Evolutionary conservation across 129 eudicot species (phyloP), one percentile per base, ranked within the genome.

Genomic region (Ambrosia trifida): DNA sequence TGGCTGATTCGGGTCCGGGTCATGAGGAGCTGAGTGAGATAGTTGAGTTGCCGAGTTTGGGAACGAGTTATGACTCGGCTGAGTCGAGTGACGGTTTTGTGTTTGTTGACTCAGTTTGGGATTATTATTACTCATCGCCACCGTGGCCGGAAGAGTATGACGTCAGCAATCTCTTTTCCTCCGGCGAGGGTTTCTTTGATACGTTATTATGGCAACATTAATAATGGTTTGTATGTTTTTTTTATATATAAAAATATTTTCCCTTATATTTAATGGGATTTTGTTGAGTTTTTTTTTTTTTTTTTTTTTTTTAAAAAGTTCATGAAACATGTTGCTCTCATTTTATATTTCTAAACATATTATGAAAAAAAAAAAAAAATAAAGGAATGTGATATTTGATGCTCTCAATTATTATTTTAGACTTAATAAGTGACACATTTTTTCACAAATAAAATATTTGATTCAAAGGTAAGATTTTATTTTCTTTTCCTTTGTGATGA

Each of bases 1-100:
- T 24, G 28, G 28, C 28, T 24, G 1, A 24, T 1, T 24, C 28
- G 28, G 28, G 28, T 24, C 3, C 35, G n/a, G 33, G n/a, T 35
- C 57, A 79, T 31, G 86, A 83, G 54, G 88, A 86, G 64, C 80
- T 86, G 38, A 68, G 81, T 9, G 86, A 89, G 86, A 86, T 89
- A 11, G 86, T 89, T 7, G 85, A 86, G 78, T 78, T 89, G 43
- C 96, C 96, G 18, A 82, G 83, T 30, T 66, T 89, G 65, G 91
- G 81, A 13, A n/a, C 83, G 84, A 77, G 87, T 81, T 83, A 76
- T 28, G 85, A 84, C 62, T 70, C 90, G 53, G 73, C 71, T 56
- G 84, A 68, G 89, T 81, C 84, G 24, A 77, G 72, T 31, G 57
- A 68, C 31, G 92, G 79, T 49, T 78, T 81, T n/a, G 76, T 71